A percentile compares a stretch with the other conserved stretches of the same genome.
Conservation (phyloP, 2,329 filamentous ascomycete genomes). For the Lojkania enalia region DNA sequence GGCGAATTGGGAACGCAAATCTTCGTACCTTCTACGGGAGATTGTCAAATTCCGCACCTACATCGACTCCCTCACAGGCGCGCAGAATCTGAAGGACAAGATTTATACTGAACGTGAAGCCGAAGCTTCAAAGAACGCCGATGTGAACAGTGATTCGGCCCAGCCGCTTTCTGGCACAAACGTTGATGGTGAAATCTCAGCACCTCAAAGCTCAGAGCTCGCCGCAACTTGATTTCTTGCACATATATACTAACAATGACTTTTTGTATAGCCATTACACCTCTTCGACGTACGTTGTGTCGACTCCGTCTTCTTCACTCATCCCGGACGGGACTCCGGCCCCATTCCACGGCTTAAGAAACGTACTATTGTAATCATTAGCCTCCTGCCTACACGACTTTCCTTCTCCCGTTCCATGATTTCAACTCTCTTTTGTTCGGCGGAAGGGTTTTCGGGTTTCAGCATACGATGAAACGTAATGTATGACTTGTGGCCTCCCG, state of each 20-base stretch:
- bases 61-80: conserved; percentile 78
- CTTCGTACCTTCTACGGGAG: conserved; percentile 84
- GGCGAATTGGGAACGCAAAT: conserved; percentile 97
- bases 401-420: neutral
- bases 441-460: neutral
- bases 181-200: conserved; percentile 40
- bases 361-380: conserved; percentile 23
- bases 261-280: conserved; percentile 36
- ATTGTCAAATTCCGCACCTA: conserved; percentile 98
- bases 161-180: conserved; percentile 17
- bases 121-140: conserved; percentile 22
- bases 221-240: conserved; percentile 20
- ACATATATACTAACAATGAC: conserved; percentile 33
- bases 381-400: conserved; percentile 14
- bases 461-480: conserved; percentile 20
- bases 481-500: conserved; percentile 12
- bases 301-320: conserved; percentile 42
- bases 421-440: conserved; percentile 5
- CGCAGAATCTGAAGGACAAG: conserved; percentile 69
- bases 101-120: conserved; percentile 60
- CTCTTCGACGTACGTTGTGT: conserved; percentile 40
- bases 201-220: conserved; percentile 28
- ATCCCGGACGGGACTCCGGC: conserved; percentile 30
- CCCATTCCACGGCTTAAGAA: conserved; percentile 34
- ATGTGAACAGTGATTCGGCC: conserved; percentile 16